Evolutionary conservation across 2,329 filamentous ascomycete genomes (phyloP).

Genomic region (Exophiala aquamarina): DNA sequence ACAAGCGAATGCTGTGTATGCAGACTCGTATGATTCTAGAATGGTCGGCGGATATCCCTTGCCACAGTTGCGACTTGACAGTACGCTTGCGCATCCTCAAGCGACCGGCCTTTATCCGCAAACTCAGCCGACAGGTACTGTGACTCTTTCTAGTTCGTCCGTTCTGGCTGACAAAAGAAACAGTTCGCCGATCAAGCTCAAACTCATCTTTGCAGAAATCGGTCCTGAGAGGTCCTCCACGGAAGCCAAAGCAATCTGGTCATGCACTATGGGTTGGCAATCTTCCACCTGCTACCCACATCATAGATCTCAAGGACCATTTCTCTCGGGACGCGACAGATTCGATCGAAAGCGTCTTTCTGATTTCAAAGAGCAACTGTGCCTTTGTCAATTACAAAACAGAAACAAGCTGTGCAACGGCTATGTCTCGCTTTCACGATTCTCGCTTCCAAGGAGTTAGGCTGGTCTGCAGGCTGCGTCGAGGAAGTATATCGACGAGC

Average conservation of each 20-base stretch:
- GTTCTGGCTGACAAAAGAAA: constrained; percentile 4
- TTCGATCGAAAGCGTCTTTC: constrained; percentile 82
- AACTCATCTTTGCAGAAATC: constrained; percentile 31
- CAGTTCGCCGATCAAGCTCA: constrained; percentile 26
- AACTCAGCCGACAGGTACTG: constrained; percentile 18
- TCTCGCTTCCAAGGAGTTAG: constrained; percentile 83
- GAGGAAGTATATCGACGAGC: constrained; percentile 46
- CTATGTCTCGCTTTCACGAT: constrained; percentile 84
- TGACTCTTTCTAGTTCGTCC: too few species aligned
- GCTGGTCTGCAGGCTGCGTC: constrained; percentile 78
- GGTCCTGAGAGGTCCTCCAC: constrained; percentile 60
- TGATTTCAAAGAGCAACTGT: constrained; percentile 96
- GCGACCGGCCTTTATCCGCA: constrained; percentile 15
- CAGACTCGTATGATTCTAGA: constrained; percentile 10
- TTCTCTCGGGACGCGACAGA: constrained; percentile 75
- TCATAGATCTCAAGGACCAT: constrained; percentile 85
- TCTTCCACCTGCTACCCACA: constrained; percentile 75
- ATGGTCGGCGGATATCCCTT: constrained; percentile 16
- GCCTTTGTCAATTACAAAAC: constrained; percentile 94
- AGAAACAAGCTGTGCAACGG: constrained; percentile 70
- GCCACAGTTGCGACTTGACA: constrained; percentile 23
- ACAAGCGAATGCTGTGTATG: constrained; percentile 7
- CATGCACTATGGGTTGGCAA: constrained; percentile 97
- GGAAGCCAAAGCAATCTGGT: constrained; percentile 69
- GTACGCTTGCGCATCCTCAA: constrained; percentile 11